Percentiles rank a stretch among this genome's conserved stretches.
phyloP scores from a whole-genome alignment of 2,329 filamentous ascomycete species.

The Neonectria ditissima region DNA sequence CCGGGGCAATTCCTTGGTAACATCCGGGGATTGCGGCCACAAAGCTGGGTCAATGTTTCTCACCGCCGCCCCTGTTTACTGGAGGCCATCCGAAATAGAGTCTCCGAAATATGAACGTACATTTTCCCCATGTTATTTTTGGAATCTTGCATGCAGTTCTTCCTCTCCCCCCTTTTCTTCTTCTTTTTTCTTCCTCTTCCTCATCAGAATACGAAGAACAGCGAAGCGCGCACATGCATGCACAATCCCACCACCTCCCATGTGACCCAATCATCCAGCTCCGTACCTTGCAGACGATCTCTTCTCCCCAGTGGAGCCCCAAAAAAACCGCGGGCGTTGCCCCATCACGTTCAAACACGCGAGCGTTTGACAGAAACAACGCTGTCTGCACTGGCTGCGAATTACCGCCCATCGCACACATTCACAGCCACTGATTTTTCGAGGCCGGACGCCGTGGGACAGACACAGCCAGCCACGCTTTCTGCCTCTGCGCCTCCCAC shows the following conservation, averaged over 20 bases:
- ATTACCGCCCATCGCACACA: neutral
- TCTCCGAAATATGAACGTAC: neutral
- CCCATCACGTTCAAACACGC: slow-evolving; percentile 20
- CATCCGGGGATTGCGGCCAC: slow-evolving; percentile 1
- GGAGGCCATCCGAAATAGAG: no score
- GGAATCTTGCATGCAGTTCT: neutral
- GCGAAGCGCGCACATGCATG: slow-evolving; percentile 2
- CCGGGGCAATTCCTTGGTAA: neutral
- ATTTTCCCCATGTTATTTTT: neutral
- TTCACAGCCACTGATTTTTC: neutral
- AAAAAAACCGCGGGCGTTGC: slow-evolving; percentile 14
- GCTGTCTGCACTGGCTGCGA: neutral
- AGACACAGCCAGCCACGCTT: neutral
- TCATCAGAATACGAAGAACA: slow-evolving; percentile 15
- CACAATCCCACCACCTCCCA: neutral
- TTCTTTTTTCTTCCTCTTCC: no score
- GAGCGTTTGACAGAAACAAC: slow-evolving; percentile 26
- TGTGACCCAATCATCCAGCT: neutral
- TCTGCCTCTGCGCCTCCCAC: neutral
- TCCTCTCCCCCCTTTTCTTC: neutral
- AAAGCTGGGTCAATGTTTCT: slow-evolving; percentile 2
- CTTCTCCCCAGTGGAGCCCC: slow-evolving; percentile 10
- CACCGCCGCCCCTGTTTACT: neutral
- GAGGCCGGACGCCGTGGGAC: slow-evolving; percentile 6
- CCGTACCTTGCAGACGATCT: slow-evolving; percentile 17